These are phyloP conservation scores for Ganoderma resinaceum DNA, from an alignment of 1,284 basidiomycete genomes.

Conservation along the genomic window DNA sequence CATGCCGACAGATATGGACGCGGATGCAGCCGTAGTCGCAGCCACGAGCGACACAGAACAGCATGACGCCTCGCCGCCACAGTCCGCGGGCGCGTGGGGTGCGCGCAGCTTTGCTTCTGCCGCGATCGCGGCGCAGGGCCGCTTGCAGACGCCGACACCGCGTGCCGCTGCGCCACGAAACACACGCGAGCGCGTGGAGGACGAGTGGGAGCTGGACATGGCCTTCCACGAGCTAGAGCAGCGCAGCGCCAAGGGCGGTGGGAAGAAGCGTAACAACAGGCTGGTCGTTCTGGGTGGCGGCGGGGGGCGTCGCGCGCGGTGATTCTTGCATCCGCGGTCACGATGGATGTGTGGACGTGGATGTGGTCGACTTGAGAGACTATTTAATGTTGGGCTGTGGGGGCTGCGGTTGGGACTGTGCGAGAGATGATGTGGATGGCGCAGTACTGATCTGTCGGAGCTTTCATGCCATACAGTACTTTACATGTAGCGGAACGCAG, in stretches of 20 bases:
- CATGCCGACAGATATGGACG: slow-evolving; percentile 5
- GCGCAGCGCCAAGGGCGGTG: slow-evolving; percentile 46
- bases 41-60: slow-evolving; percentile 33
- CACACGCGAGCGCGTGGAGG: slow-evolving; percentile 42
- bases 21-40: slow-evolving; percentile 11
- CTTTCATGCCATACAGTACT: slow-evolving; percentile 17
- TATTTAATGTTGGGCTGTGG: slow-evolving; percentile 6
- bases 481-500: slow-evolving; percentile 25
- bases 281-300: slow-evolving; percentile 74
- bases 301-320: slow-evolving; percentile 42
- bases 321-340: slow-evolving; percentile 21
- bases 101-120: slow-evolving; percentile 80
- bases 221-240: slow-evolving; percentile 86
- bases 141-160: slow-evolving; percentile 34
- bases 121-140: slow-evolving; percentile 53
- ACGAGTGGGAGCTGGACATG: slow-evolving; percentile 81
- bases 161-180: slow-evolving; percentile 18
- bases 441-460: slow-evolving; percentile 4
- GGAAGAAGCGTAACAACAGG: slow-evolving; percentile 68
- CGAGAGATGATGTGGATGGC: neutral
- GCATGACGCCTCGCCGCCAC: slow-evolving; percentile 34
- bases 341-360: neutral
- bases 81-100: slow-evolving; percentile 73
- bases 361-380: neutral
- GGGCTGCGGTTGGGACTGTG: slow-evolving; percentile 13